Base-by-base conservation (phyloP, 73 alveolate species). In the Stentor coeruleus region DNA sequence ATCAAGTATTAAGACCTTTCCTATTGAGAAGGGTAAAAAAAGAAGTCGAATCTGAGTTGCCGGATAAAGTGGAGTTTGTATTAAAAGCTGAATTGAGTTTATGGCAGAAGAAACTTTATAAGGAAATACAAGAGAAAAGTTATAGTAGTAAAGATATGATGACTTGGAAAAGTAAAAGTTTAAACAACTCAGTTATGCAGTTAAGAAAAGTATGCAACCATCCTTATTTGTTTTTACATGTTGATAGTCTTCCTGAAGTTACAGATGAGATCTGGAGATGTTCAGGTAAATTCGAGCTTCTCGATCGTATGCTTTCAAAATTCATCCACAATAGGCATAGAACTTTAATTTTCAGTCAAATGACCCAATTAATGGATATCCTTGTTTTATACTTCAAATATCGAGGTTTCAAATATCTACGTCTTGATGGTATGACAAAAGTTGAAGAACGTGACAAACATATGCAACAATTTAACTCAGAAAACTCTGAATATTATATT, bases 11-110 rank as follows among this genome's bases (percentile, higher is more conserved):
- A 59, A 76, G 99, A 81, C 99, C 99, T 3, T 97, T 97, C 91
- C 88, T 97, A 82, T 87, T 97, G 38, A 93, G 99, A 93, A 93
- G 99, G 93, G 99, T 95, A 58, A 97, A 97, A 86, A 93, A 91
- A 85, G 99, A 97, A 79, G 99, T 97, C 30, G 99, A 96, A 89
- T 89, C 90, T 77, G 99, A 97, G 86, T 90, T 97, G 58, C 99
- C 99, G 31, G 91, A 95, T 82, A 97, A 97, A 89, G 91, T 94
- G 14, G 99, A 97, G 88, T 94, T 87, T 85, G 99, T 97, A 57
- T 95, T 97, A 60, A 96, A 95, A 81, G 97, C 96, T 36, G 99
- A 95, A 58, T 92, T 95, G 66, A 86, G 98, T 26, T 95, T 97
- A 1, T 97, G 99, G 99, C 94, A 97, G 88, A 95, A 96, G 89